phyloP scores from a whole-genome alignment of 2,329 filamentous ascomycete species.

The Bisporella sp. region DNA sequence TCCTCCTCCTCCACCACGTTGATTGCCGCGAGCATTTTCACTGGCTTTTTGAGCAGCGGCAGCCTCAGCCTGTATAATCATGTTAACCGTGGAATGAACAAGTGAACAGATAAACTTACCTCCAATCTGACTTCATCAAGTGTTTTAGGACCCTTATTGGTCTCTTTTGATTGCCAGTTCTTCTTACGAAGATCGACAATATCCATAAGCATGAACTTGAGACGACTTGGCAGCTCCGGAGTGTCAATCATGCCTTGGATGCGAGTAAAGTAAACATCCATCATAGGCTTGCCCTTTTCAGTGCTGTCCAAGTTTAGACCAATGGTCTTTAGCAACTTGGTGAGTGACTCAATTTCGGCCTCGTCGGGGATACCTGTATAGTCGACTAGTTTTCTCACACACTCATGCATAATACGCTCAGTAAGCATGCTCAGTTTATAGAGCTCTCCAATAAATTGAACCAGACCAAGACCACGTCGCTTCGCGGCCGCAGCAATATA shows the following conservation, averaged over 20 bases:
- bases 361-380: conserved; percentile 91
- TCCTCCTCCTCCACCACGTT: conserved; percentile 42
- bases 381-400: conserved; percentile 93
- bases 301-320: conserved; percentile 78
- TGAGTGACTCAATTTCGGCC: conserved; percentile 91
- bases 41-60: conserved; percentile 73
- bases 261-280: conserved; percentile 89
- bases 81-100: not conserved
- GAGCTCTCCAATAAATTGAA: conserved; percentile 98
- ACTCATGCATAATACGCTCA: conserved; percentile 99
- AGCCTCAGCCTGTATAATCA: conserved; percentile 52
- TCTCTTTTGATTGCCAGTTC: conserved; percentile 81
- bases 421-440: conserved; percentile 99
- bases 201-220: conserved; percentile 96
- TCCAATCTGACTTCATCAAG: conserved; percentile 85
- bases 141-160: conserved; percentile 93
- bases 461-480: conserved; percentile 91
- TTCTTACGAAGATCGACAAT: conserved; percentile 74
- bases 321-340: conserved; percentile 86
- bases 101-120: conserved; percentile 35
- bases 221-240: conserved; percentile 74
- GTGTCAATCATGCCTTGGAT: conserved; percentile 78
- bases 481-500: conserved; percentile 91
- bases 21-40: conserved; percentile 53
- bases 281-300: conserved; percentile 77